Conservation (phyloP, 2,329 filamentous ascomycete species). For the Sporothrix euskadiensis region DNA sequence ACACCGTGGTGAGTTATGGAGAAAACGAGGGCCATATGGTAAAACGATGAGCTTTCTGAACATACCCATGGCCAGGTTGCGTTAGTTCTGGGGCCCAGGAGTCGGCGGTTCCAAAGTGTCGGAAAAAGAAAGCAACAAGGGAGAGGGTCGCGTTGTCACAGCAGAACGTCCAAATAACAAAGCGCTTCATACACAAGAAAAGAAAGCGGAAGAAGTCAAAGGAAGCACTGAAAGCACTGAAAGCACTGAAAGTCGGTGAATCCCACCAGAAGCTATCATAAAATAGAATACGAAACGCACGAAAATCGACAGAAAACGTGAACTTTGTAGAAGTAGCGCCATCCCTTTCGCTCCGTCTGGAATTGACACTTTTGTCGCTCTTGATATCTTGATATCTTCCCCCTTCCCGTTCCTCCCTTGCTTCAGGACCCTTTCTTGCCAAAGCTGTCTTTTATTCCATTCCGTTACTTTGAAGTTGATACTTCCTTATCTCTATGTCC, state of each 20-base stretch:
- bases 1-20: background rate
- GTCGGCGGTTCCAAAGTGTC: background rate
- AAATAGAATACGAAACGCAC: background rate
- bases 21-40: background rate
- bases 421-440: background rate
- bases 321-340: background rate
- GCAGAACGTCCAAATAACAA: background rate
- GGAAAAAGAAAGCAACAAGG: slow-evolving; percentile 1
- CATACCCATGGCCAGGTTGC: background rate
- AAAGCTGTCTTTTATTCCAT: background rate
- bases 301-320: background rate
- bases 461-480: background rate
- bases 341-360: background rate
- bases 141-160: background rate
- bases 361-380: too few species aligned
- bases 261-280: background rate
- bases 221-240: too few species aligned
- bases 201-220: background rate
- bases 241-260: background rate
- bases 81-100: background rate
- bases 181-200: background rate
- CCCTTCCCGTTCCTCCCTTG: background rate
- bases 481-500: background rate
- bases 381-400: background rate
- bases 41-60: too few species aligned